These are phyloP conservation scores for Eucalyptus pauciflora DNA, from an alignment of 345 rosid genomes.

Conservation along the genomic window DNA sequence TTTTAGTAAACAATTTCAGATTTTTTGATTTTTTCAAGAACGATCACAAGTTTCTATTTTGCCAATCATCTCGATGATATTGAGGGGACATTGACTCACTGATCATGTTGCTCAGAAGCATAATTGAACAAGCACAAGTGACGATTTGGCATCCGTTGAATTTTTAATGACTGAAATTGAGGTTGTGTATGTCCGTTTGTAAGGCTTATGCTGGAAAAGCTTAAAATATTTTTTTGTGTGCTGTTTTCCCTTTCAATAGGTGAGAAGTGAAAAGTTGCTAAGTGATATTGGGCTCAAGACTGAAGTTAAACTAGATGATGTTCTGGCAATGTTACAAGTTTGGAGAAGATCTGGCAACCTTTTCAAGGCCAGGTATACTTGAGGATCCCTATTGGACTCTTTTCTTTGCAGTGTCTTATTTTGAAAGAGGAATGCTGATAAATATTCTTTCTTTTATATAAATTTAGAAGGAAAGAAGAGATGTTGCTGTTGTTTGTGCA, in stretches of 20 bases:
- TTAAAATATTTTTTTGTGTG: neutral
- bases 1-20: neutral
- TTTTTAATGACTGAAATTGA: neutral
- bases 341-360: slow-evolving; percentile 17
- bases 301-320: slow-evolving; percentile 21
- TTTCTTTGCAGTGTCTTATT: neutral
- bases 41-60: neutral
- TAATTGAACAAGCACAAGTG: neutral
- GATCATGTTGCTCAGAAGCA: neutral
- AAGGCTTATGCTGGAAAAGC: neutral
- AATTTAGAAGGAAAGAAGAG: neutral
- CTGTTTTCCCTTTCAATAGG: slow-evolving; percentile 1
- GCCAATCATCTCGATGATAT: neutral
- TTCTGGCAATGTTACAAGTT: slow-evolving; percentile 3
- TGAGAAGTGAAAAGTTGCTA: slow-evolving; percentile 16
- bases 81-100: neutral
- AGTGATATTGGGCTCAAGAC: slow-evolving; percentile 30
- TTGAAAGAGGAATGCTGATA: neutral
- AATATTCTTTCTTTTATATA: neutral
- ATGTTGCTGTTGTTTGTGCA: neutral
- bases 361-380: slow-evolving; percentile 23
- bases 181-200: neutral
- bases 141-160: neutral
- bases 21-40: neutral
- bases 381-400: neutral